Base-by-base conservation (phyloP, 83 land plant genomes). In the Diphasiastrum complanatum region DNA sequence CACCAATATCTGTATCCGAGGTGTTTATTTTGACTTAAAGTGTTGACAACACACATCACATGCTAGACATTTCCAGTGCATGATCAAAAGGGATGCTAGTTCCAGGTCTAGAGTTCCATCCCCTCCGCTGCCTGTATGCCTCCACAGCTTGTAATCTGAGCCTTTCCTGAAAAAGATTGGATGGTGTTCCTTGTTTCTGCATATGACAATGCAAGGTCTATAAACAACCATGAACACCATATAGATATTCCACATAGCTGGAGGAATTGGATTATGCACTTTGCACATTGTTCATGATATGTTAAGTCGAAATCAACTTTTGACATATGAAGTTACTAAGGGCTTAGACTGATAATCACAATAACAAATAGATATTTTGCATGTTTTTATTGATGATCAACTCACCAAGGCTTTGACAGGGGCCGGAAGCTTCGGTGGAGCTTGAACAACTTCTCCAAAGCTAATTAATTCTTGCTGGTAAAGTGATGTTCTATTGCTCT, bases 401-500 rank as follows among this genome's bases (percentile, higher is more conserved):
- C 20, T 63, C 12, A 14, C 38, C 5, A 16, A 14, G 63, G 63
- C 47, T 35, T 66, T 72, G 71, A 80, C 81, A 2, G 86, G 86
- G 56, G 80, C 62, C 33, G 69, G 33, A 23, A 89, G 72, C 58
- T 82, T 83, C 25, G 87, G 95, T 18, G 95, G 95, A 43, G 85
- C 95, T 63, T 76, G 58, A 45, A 80, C 95, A 43, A 85, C 69
- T 4, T 89, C 95, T 26, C 95, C 95, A 70, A 89, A 89, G 35
- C 80, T 83, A 31, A 89, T 73, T 32, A 69, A 31, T 45, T 89
- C 95, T 0, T 36, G 74, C 56, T 74, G 65, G 1, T 30, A 14
- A 51, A 62, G 48, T 33, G 80, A 76, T 5, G 70, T 84, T 19
- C 27, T 29, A 37, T 23, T 40, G 8, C 29, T 4, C 25, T 61